Evolutionary conservation across 2,329 filamentous ascomycete genomes (phyloP).

Genomic region (Paraconiothyrium brasiliense): DNA sequence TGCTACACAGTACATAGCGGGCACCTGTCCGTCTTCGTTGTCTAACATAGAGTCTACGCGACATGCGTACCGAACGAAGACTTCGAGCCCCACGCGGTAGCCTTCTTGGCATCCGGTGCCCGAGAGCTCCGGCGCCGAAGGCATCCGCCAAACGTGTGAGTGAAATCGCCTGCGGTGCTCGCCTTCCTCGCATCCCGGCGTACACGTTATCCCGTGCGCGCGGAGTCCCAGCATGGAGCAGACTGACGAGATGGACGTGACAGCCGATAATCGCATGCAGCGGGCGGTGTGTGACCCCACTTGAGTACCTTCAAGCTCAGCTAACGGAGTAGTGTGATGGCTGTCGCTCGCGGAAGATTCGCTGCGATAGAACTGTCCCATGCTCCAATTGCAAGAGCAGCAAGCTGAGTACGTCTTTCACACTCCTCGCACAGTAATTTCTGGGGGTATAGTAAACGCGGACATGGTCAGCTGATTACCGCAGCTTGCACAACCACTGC

Average conservation of each 20-base stretch:
- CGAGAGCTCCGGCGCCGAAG: slow-evolving; percentile 27
- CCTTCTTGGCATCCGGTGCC: slow-evolving; percentile 23
- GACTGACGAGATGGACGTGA: slow-evolving; percentile 42
- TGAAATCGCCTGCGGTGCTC: slow-evolving; percentile 1
- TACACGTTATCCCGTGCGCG: background rate
- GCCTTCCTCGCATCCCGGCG: slow-evolving; percentile 27
- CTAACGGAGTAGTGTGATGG: slow-evolving; percentile 41
- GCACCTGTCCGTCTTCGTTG: background rate
- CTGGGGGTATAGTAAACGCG: background rate
- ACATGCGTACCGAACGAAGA: background rate
- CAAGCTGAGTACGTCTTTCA: slow-evolving; percentile 41
- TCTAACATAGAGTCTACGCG: background rate
- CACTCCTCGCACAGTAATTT: background rate
- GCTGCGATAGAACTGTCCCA: slow-evolving; percentile 44
- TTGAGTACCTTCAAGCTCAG: slow-evolving; percentile 2
- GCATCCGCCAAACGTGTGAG: slow-evolving; percentile 7
- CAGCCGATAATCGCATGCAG: slow-evolving; percentile 34
- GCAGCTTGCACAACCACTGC: slow-evolving; percentile 46
- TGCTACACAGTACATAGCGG: background rate
- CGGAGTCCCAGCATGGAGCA: slow-evolving; percentile 35
- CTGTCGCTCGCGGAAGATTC: slow-evolving; percentile 47
- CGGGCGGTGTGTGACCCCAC: slow-evolving; percentile 37
- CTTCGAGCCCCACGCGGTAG: background rate
- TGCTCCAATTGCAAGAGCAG: slow-evolving; percentile 51
- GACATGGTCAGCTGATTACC: background rate